Conservation (phyloP, 306 rosid species). For the Casuarina equisetifolia region DNA sequence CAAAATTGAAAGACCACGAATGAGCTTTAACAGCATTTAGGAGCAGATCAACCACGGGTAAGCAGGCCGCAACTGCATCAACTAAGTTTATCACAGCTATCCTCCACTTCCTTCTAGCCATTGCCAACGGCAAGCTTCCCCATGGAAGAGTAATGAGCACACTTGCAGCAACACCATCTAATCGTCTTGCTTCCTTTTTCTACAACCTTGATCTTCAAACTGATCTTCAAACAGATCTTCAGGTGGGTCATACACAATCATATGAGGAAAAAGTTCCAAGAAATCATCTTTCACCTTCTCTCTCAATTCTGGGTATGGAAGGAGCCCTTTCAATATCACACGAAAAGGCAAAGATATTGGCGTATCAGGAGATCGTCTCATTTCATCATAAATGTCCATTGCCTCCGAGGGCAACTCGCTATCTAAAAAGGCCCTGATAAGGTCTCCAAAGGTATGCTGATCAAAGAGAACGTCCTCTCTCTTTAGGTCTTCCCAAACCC, state of each 20-base stretch:
- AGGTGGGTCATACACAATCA: conserved; percentile 87
- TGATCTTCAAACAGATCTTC: conserved; percentile 85
- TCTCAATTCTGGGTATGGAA: conserved; percentile 79
- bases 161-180: conserved; percentile 1
- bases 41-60: not conserved
- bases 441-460: conserved; percentile 95
- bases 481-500: conserved; percentile 82
- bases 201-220: conserved; percentile 62
- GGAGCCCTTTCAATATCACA: conserved; percentile 82
- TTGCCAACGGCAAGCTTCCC: conserved; percentile 7
- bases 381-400: conserved; percentile 73
- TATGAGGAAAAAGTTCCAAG: conserved; percentile 79
- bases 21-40: conserved; percentile 5
- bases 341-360: conserved; percentile 87
- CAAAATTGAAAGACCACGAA: not conserved
- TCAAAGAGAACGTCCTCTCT: conserved; percentile 72
- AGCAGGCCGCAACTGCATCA: not conserved
- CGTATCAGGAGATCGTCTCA: conserved; percentile 80
- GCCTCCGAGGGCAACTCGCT: conserved; percentile 69
- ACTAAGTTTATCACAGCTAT: not conserved
- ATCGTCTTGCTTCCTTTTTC: conserved; percentile 31
- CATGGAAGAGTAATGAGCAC: not conserved
- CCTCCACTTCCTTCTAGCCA: not conserved
- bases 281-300: conserved; percentile 80
- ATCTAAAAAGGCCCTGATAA: conserved; percentile 68